A percentile compares a stretch with the other conserved stretches of the same genome.
Conservation (phyloP, 805 yeast genomes). For the Pichia scutulata region DNA sequence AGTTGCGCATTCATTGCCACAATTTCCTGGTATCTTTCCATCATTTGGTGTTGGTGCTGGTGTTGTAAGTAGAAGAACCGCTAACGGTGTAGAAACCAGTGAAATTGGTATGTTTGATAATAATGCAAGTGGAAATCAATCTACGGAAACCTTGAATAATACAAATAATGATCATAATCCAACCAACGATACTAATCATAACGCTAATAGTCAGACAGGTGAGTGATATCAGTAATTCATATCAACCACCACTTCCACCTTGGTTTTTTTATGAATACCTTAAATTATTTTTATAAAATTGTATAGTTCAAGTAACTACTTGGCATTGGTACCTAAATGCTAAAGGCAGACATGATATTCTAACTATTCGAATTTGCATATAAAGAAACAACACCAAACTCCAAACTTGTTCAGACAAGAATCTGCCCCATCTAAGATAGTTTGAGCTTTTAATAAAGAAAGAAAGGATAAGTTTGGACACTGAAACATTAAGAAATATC, state of each 20-base stretch:
- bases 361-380: too few relatives aligned
- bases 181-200: neutral
- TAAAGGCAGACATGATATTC: too few relatives aligned
- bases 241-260: neutral
- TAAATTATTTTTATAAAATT: too few relatives aligned
- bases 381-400: too few relatives aligned
- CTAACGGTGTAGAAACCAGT: constrained; percentile 36
- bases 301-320: neutral
- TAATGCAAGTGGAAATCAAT: neutral
- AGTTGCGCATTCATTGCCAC: constrained; percentile 10
- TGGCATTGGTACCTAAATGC: neutral
- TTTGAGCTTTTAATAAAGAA: too few relatives aligned
- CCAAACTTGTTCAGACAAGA: too few relatives aligned
- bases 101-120: constrained; percentile 2
- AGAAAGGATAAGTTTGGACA: too few relatives aligned
- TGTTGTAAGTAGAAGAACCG: constrained; percentile 40
- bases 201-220: neutral
- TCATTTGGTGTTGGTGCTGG: constrained; percentile 44
- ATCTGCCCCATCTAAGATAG: too few relatives aligned
- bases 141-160: neutral
- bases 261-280: too few relatives aligned
- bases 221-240: neutral
- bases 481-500: too few relatives aligned
- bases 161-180: neutral
- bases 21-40: constrained; percentile 29